Evolutionary conservation across 1,284 basidiomycete genomes (phyloP).

Genomic region (Anthracocystis panici-leucophaei): DNA sequence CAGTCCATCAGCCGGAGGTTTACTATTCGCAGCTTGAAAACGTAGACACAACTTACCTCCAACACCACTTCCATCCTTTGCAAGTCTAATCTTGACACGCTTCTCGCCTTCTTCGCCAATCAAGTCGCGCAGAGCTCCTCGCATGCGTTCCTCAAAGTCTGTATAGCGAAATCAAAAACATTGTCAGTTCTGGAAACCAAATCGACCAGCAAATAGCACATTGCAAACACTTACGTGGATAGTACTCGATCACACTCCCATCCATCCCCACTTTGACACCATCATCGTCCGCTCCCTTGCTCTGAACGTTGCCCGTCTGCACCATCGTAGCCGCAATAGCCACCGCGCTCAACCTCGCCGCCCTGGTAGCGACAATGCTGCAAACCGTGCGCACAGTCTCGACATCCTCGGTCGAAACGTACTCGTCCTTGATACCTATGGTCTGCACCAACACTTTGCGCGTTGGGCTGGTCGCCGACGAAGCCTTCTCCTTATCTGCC

Average conservation of each 20-base stretch:
- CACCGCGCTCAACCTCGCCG: slow-evolving; percentile 84
- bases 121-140: slow-evolving; percentile 79
- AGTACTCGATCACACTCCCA: slow-evolving; percentile 81
- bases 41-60: slow-evolving; percentile 71
- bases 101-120: slow-evolving; percentile 84
- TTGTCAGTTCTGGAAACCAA: not conserved
- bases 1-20: not conserved
- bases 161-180: slow-evolving; percentile 74
- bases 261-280: slow-evolving; percentile 59
- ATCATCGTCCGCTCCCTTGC: slow-evolving; percentile 66
- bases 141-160: slow-evolving; percentile 79
- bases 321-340: slow-evolving; percentile 87
- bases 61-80: slow-evolving; percentile 96
- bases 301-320: slow-evolving; percentile 79
- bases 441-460: slow-evolving; percentile 75
- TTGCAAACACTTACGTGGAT: slow-evolving; percentile 20
- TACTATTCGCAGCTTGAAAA: too few relatives aligned
- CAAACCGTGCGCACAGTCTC: slow-evolving; percentile 85
- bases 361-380: slow-evolving; percentile 82
- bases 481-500: slow-evolving; percentile 63
- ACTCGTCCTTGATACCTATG: slow-evolving; percentile 74
- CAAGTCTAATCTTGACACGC: slow-evolving; percentile 85
- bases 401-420: slow-evolving; percentile 72
- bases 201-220: not conserved
- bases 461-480: slow-evolving; percentile 63